Evolutionary conservation across 75 land plant genomes (phyloP).

Genomic region (Adiantum capillusveneris): DNA sequence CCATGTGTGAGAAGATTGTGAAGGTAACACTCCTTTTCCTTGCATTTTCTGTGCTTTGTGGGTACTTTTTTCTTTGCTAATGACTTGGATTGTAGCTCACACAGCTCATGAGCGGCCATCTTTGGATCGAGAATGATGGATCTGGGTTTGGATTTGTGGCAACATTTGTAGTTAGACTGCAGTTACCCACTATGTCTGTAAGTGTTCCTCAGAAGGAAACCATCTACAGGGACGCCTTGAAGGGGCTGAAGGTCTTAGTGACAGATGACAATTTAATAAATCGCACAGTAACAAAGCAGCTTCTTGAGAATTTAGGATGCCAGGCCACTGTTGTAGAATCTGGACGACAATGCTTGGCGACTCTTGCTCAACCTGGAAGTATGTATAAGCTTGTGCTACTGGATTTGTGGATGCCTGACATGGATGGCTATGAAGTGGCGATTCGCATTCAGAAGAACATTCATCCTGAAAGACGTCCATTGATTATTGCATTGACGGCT

Average conservation of each 20-base stretch:
- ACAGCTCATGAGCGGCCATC: conserved; percentile 90
- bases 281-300: conserved; percentile 55
- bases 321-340: conserved; percentile 66
- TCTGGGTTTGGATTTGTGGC: conserved; percentile 23
- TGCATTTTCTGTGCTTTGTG: too few species aligned
- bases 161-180: conserved; percentile 60
- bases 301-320: conserved; percentile 71
- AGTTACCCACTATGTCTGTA: conserved; percentile 27
- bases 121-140: conserved; percentile 49
- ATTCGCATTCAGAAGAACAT: conserved; percentile 51
- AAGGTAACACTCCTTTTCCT: conserved; percentile 24
- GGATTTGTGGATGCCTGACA: conserved; percentile 75
- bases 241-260: conserved; percentile 55
- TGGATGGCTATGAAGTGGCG: conserved; percentile 91
- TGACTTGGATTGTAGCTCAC: background rate
- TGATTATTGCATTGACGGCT: conserved; percentile 70
- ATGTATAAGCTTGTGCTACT: conserved; percentile 45
- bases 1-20: conserved; percentile 51
- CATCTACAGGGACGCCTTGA: conserved; percentile 27
- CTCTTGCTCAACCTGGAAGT: conserved; percentile 33
- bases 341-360: conserved; percentile 63
- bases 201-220: conserved; percentile 10
- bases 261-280: conserved; percentile 70
- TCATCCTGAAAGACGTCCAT: conserved; percentile 42
- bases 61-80: too few species aligned